Percentiles rank a stretch among this genome's conserved stretches.
Conservation (phyloP, 192 early-diverging fungal genomes). For the Geranomyces variabilis region DNA sequence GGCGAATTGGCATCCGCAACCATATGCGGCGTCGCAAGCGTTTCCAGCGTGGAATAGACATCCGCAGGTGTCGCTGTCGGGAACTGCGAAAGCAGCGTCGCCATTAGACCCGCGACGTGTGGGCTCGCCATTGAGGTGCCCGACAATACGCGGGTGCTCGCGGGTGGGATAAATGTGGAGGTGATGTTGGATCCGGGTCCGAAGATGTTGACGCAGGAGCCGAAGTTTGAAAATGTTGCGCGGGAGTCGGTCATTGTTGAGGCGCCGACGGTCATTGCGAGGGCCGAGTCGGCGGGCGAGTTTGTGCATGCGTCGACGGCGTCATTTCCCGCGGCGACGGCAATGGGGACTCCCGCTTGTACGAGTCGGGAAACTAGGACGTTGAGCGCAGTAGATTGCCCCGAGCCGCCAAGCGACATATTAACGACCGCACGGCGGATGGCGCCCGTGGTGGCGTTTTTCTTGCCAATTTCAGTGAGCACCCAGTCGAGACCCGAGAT, state of each 20-base stretch:
- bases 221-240: slow-evolving; percentile 59
- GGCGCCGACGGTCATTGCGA: slow-evolving; percentile 41
- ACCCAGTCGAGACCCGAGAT: slow-evolving; percentile 48
- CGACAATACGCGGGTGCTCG: slow-evolving; percentile 25
- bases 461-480: background rate
- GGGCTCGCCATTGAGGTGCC: slow-evolving; percentile 66
- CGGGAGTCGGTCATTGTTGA: slow-evolving; percentile 23
- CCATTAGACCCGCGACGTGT: slow-evolving; percentile 60
- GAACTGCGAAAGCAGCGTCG: slow-evolving; percentile 35
- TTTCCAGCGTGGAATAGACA: slow-evolving; percentile 29
- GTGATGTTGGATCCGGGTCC: slow-evolving; percentile 64
- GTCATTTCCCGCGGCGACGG: slow-evolving; percentile 70
- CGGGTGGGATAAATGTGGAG: slow-evolving; percentile 25
- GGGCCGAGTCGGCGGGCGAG: slow-evolving; percentile 25
- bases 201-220: slow-evolving; percentile 64
- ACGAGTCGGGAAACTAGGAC: slow-evolving; percentile 34
- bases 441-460: slow-evolving; percentile 24
- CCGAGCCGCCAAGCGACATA: slow-evolving; percentile 63
- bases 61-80: slow-evolving; percentile 25
- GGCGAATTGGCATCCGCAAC: background rate
- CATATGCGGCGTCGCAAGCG: slow-evolving; percentile 14
- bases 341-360: slow-evolving; percentile 51
- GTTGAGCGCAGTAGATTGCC: slow-evolving; percentile 45
- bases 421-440: slow-evolving; percentile 51
- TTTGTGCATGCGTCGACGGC: slow-evolving; percentile 40